Base-by-base conservation (phyloP, 2,329 filamentous ascomycete species). In the Bipolaris victoriae region DNA sequence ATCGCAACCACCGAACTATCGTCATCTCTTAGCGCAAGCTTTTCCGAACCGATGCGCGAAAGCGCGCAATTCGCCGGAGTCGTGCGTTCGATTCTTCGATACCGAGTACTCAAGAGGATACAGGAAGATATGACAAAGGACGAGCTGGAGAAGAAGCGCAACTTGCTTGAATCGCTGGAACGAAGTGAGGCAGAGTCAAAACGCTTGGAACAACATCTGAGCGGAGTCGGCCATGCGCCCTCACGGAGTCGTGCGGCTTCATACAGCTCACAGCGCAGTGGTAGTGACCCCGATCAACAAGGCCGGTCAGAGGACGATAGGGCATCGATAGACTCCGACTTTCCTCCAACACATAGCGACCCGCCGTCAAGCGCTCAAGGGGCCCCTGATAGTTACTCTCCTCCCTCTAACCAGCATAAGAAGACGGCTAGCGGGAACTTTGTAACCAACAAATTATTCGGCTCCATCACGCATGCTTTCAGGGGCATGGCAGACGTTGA, bases 121-220 rank as follows among this genome's bases (percentile, higher is more conserved):
- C 95, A 99, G 73, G 92, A 98, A 76, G 95, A 99, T 73, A 94
- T 98, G 88, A 98, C 95, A 1, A 89, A 89, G 43, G 95, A 99
- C 57, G 93, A 99, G 69, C 82, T 99, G 10, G 85, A 89, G 53
- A 97, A 94, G 82, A 98, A 98, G 80, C 87, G 85, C 68, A 81
- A 84, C 2, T 83, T 95, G 11, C 83, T 99, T 13, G 91, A 96
- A 43, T 90, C 93, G 46, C 81, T 99, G n/a, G 95, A 99, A 79
- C 87, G 88, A 57, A 98, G 94, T 71, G 95, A 99, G 77, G 85
- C 90, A 5, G 95, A 99, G 79, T 93, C 95, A 0, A 90, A 90
- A 71, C 88, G 96, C 45, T 95, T 99, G 59, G 94, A 98, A 70
- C 90, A 96, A 65, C 97, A 97, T 73, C 84, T 99, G 48, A 91